Base-by-base conservation (phyloP, 1,284 basidiomycete species). In the Phenoliferia sp. region DNA sequence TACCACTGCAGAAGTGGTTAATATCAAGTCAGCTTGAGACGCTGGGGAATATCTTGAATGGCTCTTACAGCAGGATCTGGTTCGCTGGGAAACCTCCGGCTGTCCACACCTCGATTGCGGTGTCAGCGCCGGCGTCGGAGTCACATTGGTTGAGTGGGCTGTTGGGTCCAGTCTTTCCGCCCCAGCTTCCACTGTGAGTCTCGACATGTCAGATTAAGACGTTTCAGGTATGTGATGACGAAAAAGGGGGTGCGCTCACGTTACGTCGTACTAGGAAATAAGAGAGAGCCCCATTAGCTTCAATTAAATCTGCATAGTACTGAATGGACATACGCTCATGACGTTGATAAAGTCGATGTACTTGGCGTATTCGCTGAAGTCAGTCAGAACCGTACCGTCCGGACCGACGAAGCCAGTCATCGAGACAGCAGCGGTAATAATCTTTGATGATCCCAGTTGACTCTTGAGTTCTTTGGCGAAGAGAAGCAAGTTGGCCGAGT, bases 391-490 rank as follows among this genome's bases (percentile, higher is more conserved):
- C 2, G 31, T 26, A 15, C 89, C 89, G 73, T 85, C 75, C 2
- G 79, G 58, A 64, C 84, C 89, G 5, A 82, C 81, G 77, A 92
- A 93, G 1, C 90, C 86, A 67, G 82, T 83, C 9, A 88, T 85
- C 75, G 87, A 85, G 28, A 86, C 86, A 2, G 92, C 91, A 39
- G 89, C 89, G 10, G 88, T 88, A 78, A 94, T 86, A 61, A 82
- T 81, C 7, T 89, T 88, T 28, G 73, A 73, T 0, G 76, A 60
- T 10, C 90, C 90, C 12, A 94, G 82, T 34, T 79, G 79, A 2
- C 76, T 63, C 31, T 88, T 84, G 35, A 94, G 83, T 33, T 84
- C 79, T 68, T 84, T 81, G 36, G 94, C 83, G 80, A 94, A 90
- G 28, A 79, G 69, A 64, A 94, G 83, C 79, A 87, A 88, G 78